Percentiles rank a stretch among this genome's conserved stretches.
Evolutionary conservation across 225 moss, liverwort and hornwort genomes (phyloP).

Genomic region (Physcomitrellopsis africana): DNA sequence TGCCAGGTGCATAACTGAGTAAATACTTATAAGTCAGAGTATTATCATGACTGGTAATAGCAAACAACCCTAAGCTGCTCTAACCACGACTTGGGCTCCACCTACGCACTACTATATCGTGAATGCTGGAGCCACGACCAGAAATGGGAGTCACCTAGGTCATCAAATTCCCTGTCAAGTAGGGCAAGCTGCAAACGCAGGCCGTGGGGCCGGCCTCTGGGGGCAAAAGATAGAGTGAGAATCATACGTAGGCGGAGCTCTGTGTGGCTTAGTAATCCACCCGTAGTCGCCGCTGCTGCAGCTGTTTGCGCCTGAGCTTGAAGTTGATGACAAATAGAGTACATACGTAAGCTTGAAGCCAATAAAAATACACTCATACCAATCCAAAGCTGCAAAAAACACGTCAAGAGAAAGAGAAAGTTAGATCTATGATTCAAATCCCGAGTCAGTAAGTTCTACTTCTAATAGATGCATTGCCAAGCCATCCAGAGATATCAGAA

Average conservation of each 20-base stretch:
- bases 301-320: constrained; percentile 58
- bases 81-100: constrained; percentile 3
- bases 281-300: constrained; percentile 36
- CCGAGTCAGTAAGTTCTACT: too few relatives aligned
- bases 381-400: constrained; percentile 55
- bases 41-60: too few relatives aligned
- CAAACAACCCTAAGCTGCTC: too few relatives aligned
- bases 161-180: constrained; percentile 53
- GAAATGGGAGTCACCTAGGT: constrained; percentile 33
- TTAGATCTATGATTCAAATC: background rate
- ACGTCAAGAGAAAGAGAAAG: background rate
- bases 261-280: constrained; percentile 39
- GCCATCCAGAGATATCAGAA: background rate
- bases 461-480: background rate
- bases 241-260: constrained; percentile 51
- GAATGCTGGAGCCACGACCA: background rate
- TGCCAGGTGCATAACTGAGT: too few relatives aligned
- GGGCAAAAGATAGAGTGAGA: constrained; percentile 44
- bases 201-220: constrained; percentile 48
- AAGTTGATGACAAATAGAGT: constrained; percentile 46
- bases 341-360: constrained; percentile 57
- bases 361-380: constrained; percentile 68
- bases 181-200: constrained; percentile 51
- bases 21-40: too few relatives aligned
- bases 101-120: background rate